phyloP scores from a whole-genome alignment of 495 filamentous ascomycete genomes.

The Penicillium angulare region DNA sequence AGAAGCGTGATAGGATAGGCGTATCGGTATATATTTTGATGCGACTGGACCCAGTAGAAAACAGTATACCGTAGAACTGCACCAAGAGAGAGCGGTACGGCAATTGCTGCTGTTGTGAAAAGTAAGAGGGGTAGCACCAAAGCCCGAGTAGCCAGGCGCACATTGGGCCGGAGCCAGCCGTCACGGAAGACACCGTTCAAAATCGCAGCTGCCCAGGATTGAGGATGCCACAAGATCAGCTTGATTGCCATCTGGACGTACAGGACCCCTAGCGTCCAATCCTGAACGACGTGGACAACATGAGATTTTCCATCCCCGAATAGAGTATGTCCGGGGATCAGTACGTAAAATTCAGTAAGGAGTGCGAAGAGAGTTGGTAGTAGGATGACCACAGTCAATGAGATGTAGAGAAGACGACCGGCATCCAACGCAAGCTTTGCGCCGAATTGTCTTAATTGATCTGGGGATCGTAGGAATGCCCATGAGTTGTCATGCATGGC shows the following conservation, averaged over 20 bases:
- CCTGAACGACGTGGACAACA: conserved; percentile 83
- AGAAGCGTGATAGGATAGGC: conserved; percentile 63
- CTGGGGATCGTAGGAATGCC: conserved; percentile 36
- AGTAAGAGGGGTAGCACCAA: conserved; percentile 73
- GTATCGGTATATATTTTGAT: conserved; percentile 65
- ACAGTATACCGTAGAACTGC: conserved; percentile 42
- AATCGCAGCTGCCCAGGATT: conserved; percentile 68
- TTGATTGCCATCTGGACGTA: conserved; percentile 86
- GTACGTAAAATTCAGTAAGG: conserved; percentile 81
- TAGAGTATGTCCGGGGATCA: conserved; percentile 87
- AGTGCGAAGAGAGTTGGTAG: conserved; percentile 82
- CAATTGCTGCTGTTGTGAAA: conserved; percentile 56
- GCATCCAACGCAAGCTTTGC: conserved; percentile 15
- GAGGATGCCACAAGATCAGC: conserved; percentile 59
- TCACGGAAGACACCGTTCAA: conserved; percentile 72
- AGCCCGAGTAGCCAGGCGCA: conserved; percentile 71
- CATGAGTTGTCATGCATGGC: conserved; percentile 32
- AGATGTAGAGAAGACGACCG: conserved; percentile 64
- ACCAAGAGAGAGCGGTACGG: conserved; percentile 54
- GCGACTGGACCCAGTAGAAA: conserved; percentile 41
- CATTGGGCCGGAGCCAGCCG: conserved; percentile 81
- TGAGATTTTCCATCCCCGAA: conserved; percentile 56
- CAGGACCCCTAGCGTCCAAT: conserved; percentile 90
- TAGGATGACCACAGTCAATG: conserved; percentile 65
- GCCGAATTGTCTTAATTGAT: conserved; percentile 17